These are phyloP conservation scores for Penicillium expansum DNA, from an alignment of 2,329 filamentous ascomycete genomes.

Conservation along the genomic window DNA sequence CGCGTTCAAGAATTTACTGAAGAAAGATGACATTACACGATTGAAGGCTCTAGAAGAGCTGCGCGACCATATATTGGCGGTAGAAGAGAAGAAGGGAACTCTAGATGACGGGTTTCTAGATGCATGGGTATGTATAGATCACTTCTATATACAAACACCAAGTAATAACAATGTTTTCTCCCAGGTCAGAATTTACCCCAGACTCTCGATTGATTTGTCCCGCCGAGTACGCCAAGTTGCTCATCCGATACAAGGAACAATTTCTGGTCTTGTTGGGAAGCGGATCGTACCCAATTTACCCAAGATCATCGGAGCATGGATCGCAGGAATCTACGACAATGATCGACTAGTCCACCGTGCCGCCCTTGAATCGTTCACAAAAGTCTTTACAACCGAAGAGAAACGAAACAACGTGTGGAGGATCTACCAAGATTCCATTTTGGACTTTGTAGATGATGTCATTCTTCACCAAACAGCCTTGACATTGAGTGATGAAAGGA, in stretches of 20 bases:
- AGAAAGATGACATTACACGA: conserved; percentile 92
- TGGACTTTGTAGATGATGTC: conserved; percentile 78
- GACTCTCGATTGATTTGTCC: conserved; percentile 83
- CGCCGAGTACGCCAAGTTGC: conserved; percentile 84
- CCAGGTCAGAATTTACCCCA: conserved; percentile 81
- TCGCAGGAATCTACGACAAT: conserved; percentile 82
- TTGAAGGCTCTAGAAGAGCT: conserved; percentile 87
- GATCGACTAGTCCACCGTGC: conserved; percentile 73
- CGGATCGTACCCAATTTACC: conserved; percentile 78
- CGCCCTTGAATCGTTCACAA: conserved; percentile 72
- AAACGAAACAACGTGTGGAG: conserved; percentile 76
- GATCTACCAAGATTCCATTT: conserved; percentile 74
- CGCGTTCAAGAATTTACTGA: conserved; percentile 86
- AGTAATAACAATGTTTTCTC: conserved; percentile 16
- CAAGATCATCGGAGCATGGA: conserved; percentile 80
- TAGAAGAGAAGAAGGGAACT: conserved; percentile 55
- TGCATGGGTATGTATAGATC: conserved; percentile 68
- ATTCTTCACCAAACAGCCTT: conserved; percentile 72
- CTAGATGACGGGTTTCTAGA: conserved; percentile 80
- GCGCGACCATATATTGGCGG: conserved; percentile 59
- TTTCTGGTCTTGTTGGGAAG: conserved; percentile 64
- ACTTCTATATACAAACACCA: neutral
- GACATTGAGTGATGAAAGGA: conserved; percentile 85
- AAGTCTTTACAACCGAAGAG: conserved; percentile 74
- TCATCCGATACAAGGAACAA: conserved; percentile 68